Evolutionary conservation across 2,329 filamentous ascomycete genomes (phyloP), one percentile per base, ranked within the genome.

Genomic region (Ophiocordyceps camponoti-rufipedis): DNA sequence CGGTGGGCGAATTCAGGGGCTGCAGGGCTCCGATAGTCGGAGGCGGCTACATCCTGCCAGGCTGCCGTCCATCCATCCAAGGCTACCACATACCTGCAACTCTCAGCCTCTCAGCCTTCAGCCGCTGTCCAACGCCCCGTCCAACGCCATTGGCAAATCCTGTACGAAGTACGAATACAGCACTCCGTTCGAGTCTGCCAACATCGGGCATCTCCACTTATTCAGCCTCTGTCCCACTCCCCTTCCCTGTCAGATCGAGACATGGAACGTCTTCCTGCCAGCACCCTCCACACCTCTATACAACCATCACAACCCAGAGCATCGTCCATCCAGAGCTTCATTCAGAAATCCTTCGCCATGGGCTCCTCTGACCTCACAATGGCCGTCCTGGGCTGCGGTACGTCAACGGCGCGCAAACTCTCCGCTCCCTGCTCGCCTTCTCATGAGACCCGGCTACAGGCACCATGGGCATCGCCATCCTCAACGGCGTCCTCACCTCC

Each of bases 401-500:
- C 58, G 75, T 66, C 33, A n/a, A 35, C 14, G 10, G 10, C 7
- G 7, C n/a, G n/a, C n/a, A n/a, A 3, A 18, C 11, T 14, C 29
- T 7, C 31, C 10, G 31, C 19, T 16, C 12, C 18, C 16, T n/a
- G 14, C 35, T 39, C 18, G 18, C 10, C 8, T 39, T 8, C 35
- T 39, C 13, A 39, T 39, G 8, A 39, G 35, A 41, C 14, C 5
- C 31, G 14, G 7, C 6, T 35, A 45, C 53, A 87, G 82, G 85
- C 52, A 88, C 80, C 45, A 84, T 94, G 77, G 86, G 86, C 48
- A 84, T 85, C 49, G 85, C 85, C 47, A 88, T 94, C 53, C 74
- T 93, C 47, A 79, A 75, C 46, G 86, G 85, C 51, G 81, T 94
- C 56, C 74, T 93, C 53, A 69, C 75, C 48, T 84, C 82, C 11